Conservation (phyloP, 495 filamentous ascomycete genomes). For the Penicillium subrubescens region DNA sequence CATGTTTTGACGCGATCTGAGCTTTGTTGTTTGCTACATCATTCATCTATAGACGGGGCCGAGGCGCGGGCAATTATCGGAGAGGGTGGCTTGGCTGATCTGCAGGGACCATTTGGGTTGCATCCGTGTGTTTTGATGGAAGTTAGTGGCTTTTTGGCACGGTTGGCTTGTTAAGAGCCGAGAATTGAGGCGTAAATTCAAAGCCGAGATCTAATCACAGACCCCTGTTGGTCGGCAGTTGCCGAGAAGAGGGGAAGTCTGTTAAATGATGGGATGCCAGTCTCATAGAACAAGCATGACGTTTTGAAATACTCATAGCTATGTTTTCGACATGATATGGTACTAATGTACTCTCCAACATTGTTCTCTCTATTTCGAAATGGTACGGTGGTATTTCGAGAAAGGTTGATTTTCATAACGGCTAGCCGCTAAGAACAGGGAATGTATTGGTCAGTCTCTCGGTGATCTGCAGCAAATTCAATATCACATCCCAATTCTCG, state of each 20-base stretch:
- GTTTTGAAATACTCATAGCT: neutral
- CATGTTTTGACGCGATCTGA: constrained; percentile 3
- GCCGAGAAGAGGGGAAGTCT: neutral
- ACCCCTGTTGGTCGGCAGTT: neutral
- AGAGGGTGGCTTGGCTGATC: constrained; percentile 16
- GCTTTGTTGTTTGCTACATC: neutral
- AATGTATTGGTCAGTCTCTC: too few relatives aligned
- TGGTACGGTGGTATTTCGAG: neutral
- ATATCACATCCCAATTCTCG: too few relatives aligned
- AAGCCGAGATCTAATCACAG: neutral
- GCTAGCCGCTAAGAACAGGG: neutral
- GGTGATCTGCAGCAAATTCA: too few relatives aligned
- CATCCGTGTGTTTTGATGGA: neutral
- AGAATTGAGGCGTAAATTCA: neutral
- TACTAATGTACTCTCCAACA: neutral
- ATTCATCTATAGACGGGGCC: neutral
- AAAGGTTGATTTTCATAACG: neutral
- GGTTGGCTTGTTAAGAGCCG: neutral
- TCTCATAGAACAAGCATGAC: neutral
- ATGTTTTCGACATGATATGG: neutral
- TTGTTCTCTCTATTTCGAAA: neutral
- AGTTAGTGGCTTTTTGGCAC: neutral
- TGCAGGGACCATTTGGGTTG: constrained; percentile 9
- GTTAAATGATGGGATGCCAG: neutral
- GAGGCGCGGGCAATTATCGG: constrained; percentile 25